Percentiles rank a stretch among this genome's conserved stretches.
Conservation (phyloP, 139 green algal species). For the Desmodesmus armatus region DNA sequence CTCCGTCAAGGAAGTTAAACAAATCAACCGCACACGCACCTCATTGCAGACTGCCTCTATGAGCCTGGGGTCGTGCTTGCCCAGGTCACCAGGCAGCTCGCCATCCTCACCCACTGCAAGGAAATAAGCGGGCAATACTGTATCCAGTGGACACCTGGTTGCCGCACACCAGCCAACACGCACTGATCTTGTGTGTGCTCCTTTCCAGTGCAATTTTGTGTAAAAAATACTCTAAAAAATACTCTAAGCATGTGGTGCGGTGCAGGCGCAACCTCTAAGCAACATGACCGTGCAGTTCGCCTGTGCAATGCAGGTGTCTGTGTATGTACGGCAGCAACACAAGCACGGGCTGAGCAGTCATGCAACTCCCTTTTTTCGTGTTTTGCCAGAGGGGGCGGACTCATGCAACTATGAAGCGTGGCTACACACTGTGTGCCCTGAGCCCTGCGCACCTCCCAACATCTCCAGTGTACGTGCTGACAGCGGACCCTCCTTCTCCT, state of each 20-base stretch:
- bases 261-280: neutral
- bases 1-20: no score
- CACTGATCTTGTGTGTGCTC: neutral
- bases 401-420: neutral
- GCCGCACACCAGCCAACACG: neutral
- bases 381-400: no score
- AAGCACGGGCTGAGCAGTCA: neutral
- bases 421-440: neutral
- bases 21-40: no score
- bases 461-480: conserved; percentile 70
- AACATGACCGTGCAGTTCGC: no score
- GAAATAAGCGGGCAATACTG: neutral
- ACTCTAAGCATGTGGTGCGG: no score
- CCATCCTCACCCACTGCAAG: conserved; percentile 52
- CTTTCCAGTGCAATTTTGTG: neutral
- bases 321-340: neutral
- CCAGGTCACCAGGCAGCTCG: conserved; percentile 71
- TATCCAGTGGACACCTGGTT: neutral
- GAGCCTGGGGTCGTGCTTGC: conserved; percentile 69
- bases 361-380: no score
- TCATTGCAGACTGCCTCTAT: conserved; percentile 65
- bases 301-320: neutral
- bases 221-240: no score
- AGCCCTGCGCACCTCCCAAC: conserved; percentile 60
- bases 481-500: conserved; percentile 58